A percentile compares a stretch with the other conserved stretches of the same genome.
Conservation (phyloP, 352 stramenopile genomes). For the Discostella stelligera region DNA sequence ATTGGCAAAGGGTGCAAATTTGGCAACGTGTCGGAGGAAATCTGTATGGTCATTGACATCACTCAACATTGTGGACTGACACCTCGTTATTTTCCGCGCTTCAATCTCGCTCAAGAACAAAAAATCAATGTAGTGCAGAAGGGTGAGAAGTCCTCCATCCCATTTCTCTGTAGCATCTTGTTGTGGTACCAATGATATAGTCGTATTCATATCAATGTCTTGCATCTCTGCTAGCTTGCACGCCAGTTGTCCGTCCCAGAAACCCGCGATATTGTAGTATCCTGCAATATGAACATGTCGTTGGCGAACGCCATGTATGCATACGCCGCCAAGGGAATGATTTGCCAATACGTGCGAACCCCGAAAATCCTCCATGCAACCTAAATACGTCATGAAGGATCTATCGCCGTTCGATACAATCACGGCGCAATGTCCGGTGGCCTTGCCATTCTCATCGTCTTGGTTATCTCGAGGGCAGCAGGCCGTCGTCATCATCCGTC, state of each 20-base stretch:
- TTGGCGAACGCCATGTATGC: slow-evolving; percentile 1
- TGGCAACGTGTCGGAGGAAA: slow-evolving; percentile 37
- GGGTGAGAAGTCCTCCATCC: slow-evolving; percentile 60
- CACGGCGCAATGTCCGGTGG: slow-evolving; percentile 69
- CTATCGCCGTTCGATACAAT: slow-evolving; percentile 67
- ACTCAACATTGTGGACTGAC: neutral
- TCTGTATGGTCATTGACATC: neutral
- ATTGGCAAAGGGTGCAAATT: slow-evolving; percentile 37
- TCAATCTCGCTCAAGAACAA: slow-evolving; percentile 75
- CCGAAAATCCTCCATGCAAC: slow-evolving; percentile 63
- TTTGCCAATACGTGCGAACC: slow-evolving; percentile 49
- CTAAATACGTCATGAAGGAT: slow-evolving; percentile 75
- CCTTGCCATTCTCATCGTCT: slow-evolving; percentile 18
- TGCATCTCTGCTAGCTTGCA: slow-evolving; percentile 48
- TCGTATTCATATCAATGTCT: slow-evolving; percentile 36
- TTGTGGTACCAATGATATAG: slow-evolving; percentile 66
- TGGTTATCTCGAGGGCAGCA: slow-evolving; percentile 23
- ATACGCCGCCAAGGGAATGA: neutral
- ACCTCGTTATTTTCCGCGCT: slow-evolving; percentile 54
- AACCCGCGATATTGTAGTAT: slow-evolving; percentile 73
- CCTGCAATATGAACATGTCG: slow-evolving; percentile 70
- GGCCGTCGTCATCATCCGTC: slow-evolving; percentile 29
- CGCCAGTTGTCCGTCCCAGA: slow-evolving; percentile 63
- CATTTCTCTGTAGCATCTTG: slow-evolving; percentile 70
- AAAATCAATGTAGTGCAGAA: slow-evolving; percentile 62